phyloP scores from a whole-genome alignment of 2,329 filamentous ascomycete genomes.

The Microcyclospora tardicrescens region DNA sequence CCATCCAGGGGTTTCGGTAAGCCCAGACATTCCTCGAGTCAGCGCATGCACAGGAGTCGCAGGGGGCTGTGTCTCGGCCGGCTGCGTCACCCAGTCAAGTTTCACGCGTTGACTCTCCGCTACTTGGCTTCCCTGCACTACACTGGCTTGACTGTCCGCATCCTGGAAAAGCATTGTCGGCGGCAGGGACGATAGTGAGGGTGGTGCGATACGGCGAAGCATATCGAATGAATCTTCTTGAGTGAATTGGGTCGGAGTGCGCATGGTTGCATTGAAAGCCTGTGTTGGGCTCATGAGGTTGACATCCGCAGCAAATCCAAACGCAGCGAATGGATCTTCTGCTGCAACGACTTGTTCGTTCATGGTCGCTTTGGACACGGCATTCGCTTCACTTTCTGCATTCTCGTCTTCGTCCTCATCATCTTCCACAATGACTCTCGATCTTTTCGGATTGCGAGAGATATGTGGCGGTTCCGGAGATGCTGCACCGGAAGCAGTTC shows the following conservation, averaged over 20 bases:
- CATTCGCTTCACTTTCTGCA: constrained; percentile 1
- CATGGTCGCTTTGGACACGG: not conserved
- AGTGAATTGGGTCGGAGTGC: constrained; percentile 21
- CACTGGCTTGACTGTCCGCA: constrained; percentile 8
- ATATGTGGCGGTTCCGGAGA: not conserved
- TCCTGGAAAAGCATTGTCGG: constrained; percentile 5
- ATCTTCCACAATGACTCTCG: constrained; percentile 21
- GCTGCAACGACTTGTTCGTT: constrained; percentile 1
- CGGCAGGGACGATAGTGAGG: constrained; percentile 18
- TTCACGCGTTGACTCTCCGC: constrained; percentile 23
- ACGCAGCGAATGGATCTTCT: constrained; percentile 22
- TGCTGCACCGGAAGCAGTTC: constrained; percentile 22
- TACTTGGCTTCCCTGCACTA: constrained; percentile 13
- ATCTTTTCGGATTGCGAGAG: constrained; percentile 7
- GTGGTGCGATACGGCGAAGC: constrained; percentile 21
- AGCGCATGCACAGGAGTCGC: constrained; percentile 6
- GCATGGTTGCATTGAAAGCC: constrained; percentile 24
- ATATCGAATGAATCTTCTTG: constrained; percentile 32
- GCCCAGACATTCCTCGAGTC: constrained; percentile 9
- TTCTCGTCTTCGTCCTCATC: constrained; percentile 24
- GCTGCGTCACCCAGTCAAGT: constrained; percentile 23
- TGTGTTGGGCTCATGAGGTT: constrained; percentile 22
- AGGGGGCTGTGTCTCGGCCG: constrained; percentile 16
- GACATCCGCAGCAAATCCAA: constrained; percentile 16
- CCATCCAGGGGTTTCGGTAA: constrained; percentile 22